Base-by-base conservation (phyloP, 768 basidiomycete genomes). In the Asterophora parasitica region DNA sequence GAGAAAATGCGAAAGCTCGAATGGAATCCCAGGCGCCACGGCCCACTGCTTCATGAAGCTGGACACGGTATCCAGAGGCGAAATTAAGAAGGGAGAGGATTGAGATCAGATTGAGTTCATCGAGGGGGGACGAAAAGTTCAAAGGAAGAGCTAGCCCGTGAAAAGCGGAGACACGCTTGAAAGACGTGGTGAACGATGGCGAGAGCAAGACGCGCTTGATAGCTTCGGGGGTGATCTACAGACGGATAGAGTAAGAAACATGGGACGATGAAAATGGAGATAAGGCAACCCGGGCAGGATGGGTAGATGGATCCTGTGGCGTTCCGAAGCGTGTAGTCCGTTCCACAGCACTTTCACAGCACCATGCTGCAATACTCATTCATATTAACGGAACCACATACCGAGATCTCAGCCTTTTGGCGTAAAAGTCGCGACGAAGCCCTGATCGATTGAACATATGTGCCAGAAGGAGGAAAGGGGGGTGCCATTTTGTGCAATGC, bases 1-100 rank as follows among this genome's bases (percentile, higher is more conserved):
- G 66, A 11, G 81, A 76, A 57, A 92, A 81, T 26, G 79, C 72
- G 42, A 94, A 76, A 2, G 81, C 83, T 43, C 85, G 77, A 58
- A 92, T 87, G 46, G 79, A 81, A 63, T 93, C 88, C 77, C 83
- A 92, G 52, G 89, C 88, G 16, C 91, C 90, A 34, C 88, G 81
- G 11, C 83, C 81, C 2, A 85, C 85, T 47, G 80, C 78, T 11
- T 67, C 65, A 63, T 88, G 89, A 32, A 94, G 74, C 4, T 84
- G 79, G 4, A 74, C 70, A 19, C 88, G 85, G 63, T 88, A 93
- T 30, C 87, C 88, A 1, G 87, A 88, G 4, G 77, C 87, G 62
- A 93, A 89, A 62, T 92, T 92, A 28, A 95, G 74, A 12, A 92
- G 73, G 2, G 83, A 81, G 34, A 92, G 78, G 7, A 88, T 65